These are phyloP conservation scores for Pezicula neosporulosa DNA, from an alignment of 2,329 filamentous ascomycete species.

Conservation along the genomic window DNA sequence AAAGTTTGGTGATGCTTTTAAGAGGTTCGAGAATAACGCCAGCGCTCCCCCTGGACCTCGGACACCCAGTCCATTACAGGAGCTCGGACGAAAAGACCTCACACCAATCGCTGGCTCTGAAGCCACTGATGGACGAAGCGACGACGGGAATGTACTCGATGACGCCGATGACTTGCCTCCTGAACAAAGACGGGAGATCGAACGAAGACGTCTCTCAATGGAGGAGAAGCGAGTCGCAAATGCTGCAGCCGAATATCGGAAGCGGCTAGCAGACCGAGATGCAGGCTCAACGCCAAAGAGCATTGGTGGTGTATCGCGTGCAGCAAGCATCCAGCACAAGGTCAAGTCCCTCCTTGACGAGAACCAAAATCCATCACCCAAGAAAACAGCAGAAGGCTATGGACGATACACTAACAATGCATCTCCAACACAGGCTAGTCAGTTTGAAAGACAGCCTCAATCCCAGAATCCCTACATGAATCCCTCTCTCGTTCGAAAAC, in stretches of 20 bases:
- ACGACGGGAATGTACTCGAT: conserved; percentile 61
- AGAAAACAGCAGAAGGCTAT: conserved; percentile 83
- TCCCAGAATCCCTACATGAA: conserved; percentile 21
- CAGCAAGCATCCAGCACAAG: conserved; percentile 85
- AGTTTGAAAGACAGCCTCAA: conserved; percentile 11
- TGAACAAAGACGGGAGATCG: conserved; percentile 86
- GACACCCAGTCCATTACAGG: conserved; percentile 38
- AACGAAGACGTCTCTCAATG: conserved; percentile 74
- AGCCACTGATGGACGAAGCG: conserved; percentile 63
- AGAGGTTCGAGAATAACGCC: conserved; percentile 68
- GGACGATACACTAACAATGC: conserved; percentile 71
- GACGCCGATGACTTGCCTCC: conserved; percentile 73
- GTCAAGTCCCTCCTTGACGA: conserved; percentile 84
- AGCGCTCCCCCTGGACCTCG: conserved; percentile 36
- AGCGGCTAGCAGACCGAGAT: conserved; percentile 64
- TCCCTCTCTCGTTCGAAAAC: conserved; percentile 39
- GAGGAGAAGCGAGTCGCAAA: conserved; percentile 89
- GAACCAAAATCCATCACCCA: conserved; percentile 57
- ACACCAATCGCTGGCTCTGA: conserved; percentile 77
- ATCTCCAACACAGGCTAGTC: conserved; percentile 9
- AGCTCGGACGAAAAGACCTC: conserved; percentile 36
- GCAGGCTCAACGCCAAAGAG: conserved; percentile 46
- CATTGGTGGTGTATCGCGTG: conserved; percentile 59
- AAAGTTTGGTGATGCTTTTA: conserved; percentile 91
- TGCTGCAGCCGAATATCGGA: conserved; percentile 84